phyloP scores from a whole-genome alignment of 1,284 basidiomycete species.

The Peniophora sp. region DNA sequence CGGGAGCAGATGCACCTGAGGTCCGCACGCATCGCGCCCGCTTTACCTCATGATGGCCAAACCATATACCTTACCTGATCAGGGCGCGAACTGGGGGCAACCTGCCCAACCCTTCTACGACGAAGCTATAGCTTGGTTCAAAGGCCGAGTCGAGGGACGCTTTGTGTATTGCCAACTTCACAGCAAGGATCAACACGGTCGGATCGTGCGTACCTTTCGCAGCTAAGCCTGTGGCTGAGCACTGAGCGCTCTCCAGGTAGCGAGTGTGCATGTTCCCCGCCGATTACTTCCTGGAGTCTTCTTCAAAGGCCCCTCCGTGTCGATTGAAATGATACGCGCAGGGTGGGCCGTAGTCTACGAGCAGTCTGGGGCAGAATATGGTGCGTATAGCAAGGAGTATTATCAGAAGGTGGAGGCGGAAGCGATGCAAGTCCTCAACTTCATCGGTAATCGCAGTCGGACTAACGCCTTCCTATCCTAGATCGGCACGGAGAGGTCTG shows the following conservation, averaged over 20 bases:
- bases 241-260: conserved; percentile 43
- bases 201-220: conserved; percentile 52
- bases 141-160: conserved; percentile 44
- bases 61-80: too few species aligned
- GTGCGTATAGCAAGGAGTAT: conserved; percentile 52
- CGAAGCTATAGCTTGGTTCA: conserved; percentile 72
- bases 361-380: conserved; percentile 74
- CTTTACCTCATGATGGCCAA: too few species aligned
- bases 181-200: conserved; percentile 73
- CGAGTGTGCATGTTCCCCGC: conserved; percentile 43
- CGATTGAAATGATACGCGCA: conserved; percentile 70
- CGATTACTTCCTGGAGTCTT: conserved; percentile 41
- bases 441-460: too few species aligned
- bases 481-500: conserved; percentile 55
- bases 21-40: conserved; percentile 2
- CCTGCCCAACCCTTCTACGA: too few species aligned
- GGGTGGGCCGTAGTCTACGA: conserved; percentile 75
- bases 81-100: too few species aligned
- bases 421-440: conserved; percentile 50
- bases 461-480: conserved; percentile 18
- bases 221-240: neutral
- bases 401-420: conserved; percentile 52
- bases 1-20: conserved; percentile 87
- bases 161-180: conserved; percentile 63
- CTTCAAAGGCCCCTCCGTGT: conserved; percentile 46